Conservation (phyloP, 1,284 basidiomycete genomes). For the Cutaneotrichosporon mucoides region DNA sequence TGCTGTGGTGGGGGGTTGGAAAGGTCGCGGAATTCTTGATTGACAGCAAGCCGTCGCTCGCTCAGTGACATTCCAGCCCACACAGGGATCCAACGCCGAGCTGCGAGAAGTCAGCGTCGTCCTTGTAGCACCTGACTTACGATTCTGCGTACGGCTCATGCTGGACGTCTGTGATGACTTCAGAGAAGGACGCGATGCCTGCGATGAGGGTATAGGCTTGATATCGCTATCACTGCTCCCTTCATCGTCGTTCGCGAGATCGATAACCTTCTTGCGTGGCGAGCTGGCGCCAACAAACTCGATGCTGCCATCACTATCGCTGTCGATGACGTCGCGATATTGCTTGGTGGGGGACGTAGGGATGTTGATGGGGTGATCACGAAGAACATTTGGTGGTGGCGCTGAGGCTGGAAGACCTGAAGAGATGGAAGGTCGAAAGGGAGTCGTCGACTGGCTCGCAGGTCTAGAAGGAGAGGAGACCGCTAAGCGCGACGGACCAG, state of each 20-base stretch:
- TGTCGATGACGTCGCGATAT: neutral
- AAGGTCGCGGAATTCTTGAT: conserved; percentile 1
- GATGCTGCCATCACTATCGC: conserved; percentile 13
- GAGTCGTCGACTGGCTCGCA: no score
- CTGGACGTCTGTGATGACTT: neutral
- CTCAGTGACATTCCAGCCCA: conserved; percentile 6
- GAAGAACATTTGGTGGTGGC: neutral
- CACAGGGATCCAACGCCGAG: neutral
- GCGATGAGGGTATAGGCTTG: neutral
- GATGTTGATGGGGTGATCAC: neutral
- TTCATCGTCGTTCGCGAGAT: neutral
- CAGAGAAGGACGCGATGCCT: neutral
- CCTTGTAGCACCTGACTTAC: no score
- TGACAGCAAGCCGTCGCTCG: conserved; percentile 5
- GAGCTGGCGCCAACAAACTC: conserved; percentile 4
- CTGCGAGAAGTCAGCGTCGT: neutral
- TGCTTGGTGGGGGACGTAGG: neutral
- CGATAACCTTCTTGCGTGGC: conserved; percentile 2
- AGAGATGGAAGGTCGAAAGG: no score
- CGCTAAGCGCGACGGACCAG: neutral
- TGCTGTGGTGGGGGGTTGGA: neutral
- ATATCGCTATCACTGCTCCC: neutral
- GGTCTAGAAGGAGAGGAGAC: neutral
- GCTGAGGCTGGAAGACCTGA: neutral
- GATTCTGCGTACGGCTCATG: neutral